phyloP scores from a whole-genome alignment of 768 basidiomycete genomes.

The Cystofilobasidium capitatum region DNA sequence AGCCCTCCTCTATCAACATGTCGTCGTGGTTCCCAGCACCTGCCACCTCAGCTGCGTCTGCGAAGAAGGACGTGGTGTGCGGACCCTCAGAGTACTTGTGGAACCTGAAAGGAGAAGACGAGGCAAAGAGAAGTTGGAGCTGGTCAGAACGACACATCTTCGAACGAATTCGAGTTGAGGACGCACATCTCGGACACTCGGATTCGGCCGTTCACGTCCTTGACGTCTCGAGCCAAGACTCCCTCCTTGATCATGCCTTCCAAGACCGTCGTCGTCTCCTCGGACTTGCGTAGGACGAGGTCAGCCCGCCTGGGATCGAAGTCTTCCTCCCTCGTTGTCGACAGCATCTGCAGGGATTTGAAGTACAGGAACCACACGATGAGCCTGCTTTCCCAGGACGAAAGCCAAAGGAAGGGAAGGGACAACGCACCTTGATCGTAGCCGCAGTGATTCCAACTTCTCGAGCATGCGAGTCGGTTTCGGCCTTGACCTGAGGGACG shows the following conservation, averaged over 20 bases:
- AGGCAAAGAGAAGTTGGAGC: neutral
- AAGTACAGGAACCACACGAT: neutral
- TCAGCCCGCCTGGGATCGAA: neutral
- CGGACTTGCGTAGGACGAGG: neutral
- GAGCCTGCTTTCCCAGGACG: neutral
- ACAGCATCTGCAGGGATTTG: neutral
- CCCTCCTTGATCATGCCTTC: neutral
- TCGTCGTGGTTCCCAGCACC: neutral
- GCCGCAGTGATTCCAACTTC: neutral
- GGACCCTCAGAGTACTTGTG: constrained; percentile 2
- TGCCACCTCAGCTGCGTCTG: constrained; percentile 10
- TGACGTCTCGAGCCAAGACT: neutral
- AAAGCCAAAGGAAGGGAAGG: neutral
- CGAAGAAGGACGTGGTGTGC: constrained; percentile 11
- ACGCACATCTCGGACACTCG: constrained; percentile 5
- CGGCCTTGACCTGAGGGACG: no score
- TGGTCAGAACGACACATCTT: neutral
- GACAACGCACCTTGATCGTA: constrained; percentile 8
- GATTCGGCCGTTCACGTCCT: neutral
- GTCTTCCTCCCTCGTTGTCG: neutral
- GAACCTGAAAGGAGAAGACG: neutral
- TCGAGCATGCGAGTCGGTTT: neutral
- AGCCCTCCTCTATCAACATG: constrained; percentile 16
- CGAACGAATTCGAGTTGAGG: no score
- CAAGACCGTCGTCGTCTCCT: neutral